These are phyloP conservation scores for Diaporthe vexans DNA, from an alignment of 2,329 filamentous ascomycete species.

Conservation along the genomic window DNA sequence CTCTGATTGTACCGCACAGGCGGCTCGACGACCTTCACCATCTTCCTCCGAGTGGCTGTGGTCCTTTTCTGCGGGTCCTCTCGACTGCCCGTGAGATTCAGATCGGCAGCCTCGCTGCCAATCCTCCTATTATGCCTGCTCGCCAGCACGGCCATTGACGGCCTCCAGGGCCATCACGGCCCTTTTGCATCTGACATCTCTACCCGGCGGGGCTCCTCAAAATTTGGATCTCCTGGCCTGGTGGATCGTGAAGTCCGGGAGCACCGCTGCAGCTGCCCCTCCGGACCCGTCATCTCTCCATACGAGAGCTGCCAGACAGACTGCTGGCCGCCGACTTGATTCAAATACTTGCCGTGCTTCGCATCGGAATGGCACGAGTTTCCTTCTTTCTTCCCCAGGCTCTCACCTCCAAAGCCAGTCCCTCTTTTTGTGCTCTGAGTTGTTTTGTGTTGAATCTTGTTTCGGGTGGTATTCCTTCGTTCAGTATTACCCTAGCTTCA, in stretches of 20 bases:
- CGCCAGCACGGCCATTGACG: background rate
- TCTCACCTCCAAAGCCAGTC: conserved; percentile 39
- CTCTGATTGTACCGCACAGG: conserved; percentile 12
- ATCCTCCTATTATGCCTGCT: conserved; percentile 38
- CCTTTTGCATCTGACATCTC: conserved; percentile 24
- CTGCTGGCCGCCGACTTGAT: background rate
- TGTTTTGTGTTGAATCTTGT: conserved; percentile 39
- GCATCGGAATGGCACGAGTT: background rate
- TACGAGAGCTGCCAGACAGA: conserved; percentile 11
- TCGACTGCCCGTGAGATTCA: conserved; percentile 36
- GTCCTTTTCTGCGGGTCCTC: conserved; percentile 5
- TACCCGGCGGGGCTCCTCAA: conserved; percentile 18
- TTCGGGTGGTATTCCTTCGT: conserved; percentile 34
- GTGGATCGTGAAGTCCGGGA: conserved; percentile 30
- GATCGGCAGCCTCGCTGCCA: conserved; percentile 35
- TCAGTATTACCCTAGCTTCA: conserved; percentile 23
- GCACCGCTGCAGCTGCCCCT: conserved; percentile 13
- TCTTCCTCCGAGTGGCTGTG: conserved; percentile 17
- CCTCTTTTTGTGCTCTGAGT: conserved; percentile 40
- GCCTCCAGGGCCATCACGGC: conserved; percentile 22
- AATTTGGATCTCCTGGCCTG: conserved; percentile 34
- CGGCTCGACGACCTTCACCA: conserved; percentile 7
- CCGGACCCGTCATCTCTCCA: conserved; percentile 27
- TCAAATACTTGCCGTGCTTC: conserved; percentile 33
- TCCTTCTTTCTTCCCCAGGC: conserved; percentile 31